Conservation (phyloP, 2,329 filamentous ascomycete genomes). For the Ophiocordyceps unilateralis region DNA sequence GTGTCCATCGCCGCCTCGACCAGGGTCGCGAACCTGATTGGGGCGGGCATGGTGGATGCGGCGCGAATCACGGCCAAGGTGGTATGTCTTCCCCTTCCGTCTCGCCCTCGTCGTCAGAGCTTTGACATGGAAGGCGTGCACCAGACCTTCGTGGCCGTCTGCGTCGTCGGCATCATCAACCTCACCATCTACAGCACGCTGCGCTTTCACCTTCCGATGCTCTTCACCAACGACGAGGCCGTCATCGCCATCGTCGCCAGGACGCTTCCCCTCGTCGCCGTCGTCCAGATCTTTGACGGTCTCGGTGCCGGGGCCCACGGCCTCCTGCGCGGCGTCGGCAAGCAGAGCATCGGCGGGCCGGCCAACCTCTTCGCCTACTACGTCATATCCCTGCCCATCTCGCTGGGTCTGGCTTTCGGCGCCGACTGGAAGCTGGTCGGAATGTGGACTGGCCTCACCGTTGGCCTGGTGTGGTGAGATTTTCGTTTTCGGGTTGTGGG, state of each 20-base stretch:
- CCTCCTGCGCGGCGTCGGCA: conserved; percentile 69
- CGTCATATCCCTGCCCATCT: conserved; percentile 66
- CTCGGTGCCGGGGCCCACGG: conserved; percentile 67
- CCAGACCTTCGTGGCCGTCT: conserved; percentile 42
- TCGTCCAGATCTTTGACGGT: conserved; percentile 82
- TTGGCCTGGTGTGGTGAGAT: conserved; percentile 49
- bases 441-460: conserved; percentile 62
- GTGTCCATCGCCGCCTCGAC: conserved; percentile 79
- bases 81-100: conserved; percentile 21
- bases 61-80: conserved; percentile 71
- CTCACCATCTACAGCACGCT: conserved; percentile 50
- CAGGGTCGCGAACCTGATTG: conserved; percentile 80
- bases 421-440: conserved; percentile 62
- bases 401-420: conserved; percentile 61
- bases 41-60: conserved; percentile 63
- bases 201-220: conserved; percentile 54
- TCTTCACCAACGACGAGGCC: conserved; percentile 60
- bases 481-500: background rate
- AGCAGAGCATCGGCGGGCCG: conserved; percentile 80
- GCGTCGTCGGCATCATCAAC: conserved; percentile 65
- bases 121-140: background rate
- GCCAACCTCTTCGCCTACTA: conserved; percentile 82
- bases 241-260: conserved; percentile 51
- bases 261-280: conserved; percentile 64
- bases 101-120: conserved; percentile 1